Base-by-base conservation (phyloP, 352 stramenopile species). In the Globisporangium acanthophoron region DNA sequence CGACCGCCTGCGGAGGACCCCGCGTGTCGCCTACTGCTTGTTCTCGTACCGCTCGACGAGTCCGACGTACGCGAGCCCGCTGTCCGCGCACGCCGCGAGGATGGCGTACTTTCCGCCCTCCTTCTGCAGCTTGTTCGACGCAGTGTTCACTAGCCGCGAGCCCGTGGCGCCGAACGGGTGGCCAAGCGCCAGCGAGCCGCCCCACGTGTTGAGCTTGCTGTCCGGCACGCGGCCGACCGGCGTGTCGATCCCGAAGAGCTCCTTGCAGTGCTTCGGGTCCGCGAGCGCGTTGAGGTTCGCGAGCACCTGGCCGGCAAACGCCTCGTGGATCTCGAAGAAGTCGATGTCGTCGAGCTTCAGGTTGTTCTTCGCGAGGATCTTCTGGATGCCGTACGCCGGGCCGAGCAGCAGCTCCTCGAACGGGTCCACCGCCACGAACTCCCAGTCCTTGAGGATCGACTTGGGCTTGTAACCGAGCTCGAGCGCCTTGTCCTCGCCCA, bases 271-370 rank as follows among this genome's bases (percentile, higher is more conserved):
- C 71, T 95, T 87, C 51, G 96, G 82, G 18, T 94, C 96, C 37
- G 94, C 82, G 69, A 99, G 85, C 11, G 96, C 97, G 48, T 92
- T 95, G 61, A 99, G 71, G 74, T 99, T 99, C 49, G 94, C 90
- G 9, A 99, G 81, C 65, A 99, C 92, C 74, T 99, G 97, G 33
- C 97, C 97, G 29, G 97, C 97, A 77, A 99, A 99, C 13, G 97
- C 97, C 68, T 99, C 97, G 71, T 99, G 97, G 67, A 99, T 98
- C 83, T 99, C 97, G 63, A 98, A 99, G 54, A 98, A 96, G 69
- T 98, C 96, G 71, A 99, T 98, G 67, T 99, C 96, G 59, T 90
- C 91, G 60, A 89, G 66, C 76, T 74, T 95, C 45, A 97, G 67
- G 60, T 92, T 91, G 74, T 94, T 82, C 59, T 87, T 83, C 44